Evolutionary conservation across 176 grass and related monocot genomes (phyloP), one percentile per base, ranked within the genome.

Genomic region (Secale cereale): DNA sequence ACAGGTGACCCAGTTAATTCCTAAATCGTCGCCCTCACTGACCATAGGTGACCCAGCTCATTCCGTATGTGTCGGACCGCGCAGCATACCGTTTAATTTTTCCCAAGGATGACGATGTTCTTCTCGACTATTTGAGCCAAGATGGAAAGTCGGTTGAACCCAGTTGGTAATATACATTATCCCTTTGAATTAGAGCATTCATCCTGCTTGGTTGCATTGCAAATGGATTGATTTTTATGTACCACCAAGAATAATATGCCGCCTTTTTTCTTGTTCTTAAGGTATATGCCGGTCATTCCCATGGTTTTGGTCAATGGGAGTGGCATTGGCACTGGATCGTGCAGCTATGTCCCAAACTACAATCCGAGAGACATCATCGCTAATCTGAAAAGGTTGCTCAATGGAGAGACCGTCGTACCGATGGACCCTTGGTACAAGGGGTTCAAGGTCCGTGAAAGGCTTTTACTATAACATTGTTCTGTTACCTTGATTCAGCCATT

Each of bases 311-410:
- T 95, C 52, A 98, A 98, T 71, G 96, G 96, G 78, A 98, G 87
- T 85, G 93, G 91, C 56, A 98, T 93, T 85, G 96, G 96, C n/a
- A 98, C 89, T 28, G 96, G 91, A 81, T 98, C 93, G 93, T 94
- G 96, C 78, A 85, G 91, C 2, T 89, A 41, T 29, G 79, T 98
- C 54, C 96, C 96, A 79, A 98, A 95, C 65, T 98, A 98, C 35
- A 95, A 98, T 62, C 96, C 96, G 74, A 90, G 87, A 33, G 93
- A 98, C 64, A 87, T 98, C 63, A 81, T 94, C 68, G 77, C 87
- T 31, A 98, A 95, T 59, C 71, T 98, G 1, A 90, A 85, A 66
- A 71, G 93, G 22, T 57, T 98, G 69, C 74, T 98, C 66, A 92
- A 92, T 65, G 40, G 56, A 5, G 78, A 95, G 56, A 31, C 43